Conservation (phyloP, 2,329 filamentous ascomycete genomes). For the Claviceps purpurea region DNA sequence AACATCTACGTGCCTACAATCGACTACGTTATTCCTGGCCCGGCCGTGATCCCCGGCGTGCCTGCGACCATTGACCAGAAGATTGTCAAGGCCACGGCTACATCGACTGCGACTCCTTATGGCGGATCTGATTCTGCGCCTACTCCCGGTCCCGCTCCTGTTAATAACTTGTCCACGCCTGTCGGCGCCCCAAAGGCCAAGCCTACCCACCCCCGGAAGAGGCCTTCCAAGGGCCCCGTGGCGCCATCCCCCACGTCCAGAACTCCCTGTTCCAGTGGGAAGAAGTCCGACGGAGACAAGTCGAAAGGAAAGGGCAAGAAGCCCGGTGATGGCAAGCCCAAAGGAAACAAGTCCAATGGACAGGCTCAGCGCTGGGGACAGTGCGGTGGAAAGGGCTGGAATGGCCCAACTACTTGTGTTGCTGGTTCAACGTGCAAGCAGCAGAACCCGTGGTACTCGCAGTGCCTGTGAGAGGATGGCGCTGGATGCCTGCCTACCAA, state of each 20-base stretch:
- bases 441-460: conserved; percentile 1
- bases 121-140: neutral
- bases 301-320: neutral
- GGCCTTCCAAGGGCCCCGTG: no score
- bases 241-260: neutral
- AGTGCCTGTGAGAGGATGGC: neutral
- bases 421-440: neutral
- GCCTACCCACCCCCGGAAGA: neutral
- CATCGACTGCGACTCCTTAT: conserved; percentile 1
- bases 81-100: conserved; percentile 13
- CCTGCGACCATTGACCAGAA: conserved; percentile 14
- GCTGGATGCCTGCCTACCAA: neutral
- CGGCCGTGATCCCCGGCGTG: conserved; percentile 14
- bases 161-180: neutral
- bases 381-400: neutral
- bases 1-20: conserved; percentile 18
- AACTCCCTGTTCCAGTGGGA: neutral
- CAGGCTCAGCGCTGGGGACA: neutral
- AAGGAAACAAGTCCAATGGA: neutral
- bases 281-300: neutral
- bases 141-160: neutral
- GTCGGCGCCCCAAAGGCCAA: neutral
- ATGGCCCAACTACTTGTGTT: neutral
- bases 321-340: neutral
- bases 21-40: conserved; percentile 21